These are phyloP conservation scores for Cordyceps fumosorosea DNA, from an alignment of 2,329 filamentous ascomycete species.

Conservation along the genomic window DNA sequence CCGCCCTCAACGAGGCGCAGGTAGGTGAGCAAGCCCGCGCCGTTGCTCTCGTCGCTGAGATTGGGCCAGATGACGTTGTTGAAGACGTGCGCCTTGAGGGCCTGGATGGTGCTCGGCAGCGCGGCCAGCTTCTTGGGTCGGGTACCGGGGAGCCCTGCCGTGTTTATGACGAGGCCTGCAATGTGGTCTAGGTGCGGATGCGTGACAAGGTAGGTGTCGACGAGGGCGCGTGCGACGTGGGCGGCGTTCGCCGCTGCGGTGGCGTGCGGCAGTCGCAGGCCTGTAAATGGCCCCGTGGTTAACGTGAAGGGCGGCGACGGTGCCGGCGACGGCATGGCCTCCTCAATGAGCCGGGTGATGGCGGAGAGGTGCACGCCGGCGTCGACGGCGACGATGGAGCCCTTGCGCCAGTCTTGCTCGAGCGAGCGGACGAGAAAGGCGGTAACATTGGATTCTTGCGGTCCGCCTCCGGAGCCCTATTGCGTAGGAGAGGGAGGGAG, in stretches of 20 bases:
- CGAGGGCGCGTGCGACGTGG: conserved; percentile 68
- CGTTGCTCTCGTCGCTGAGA: conserved; percentile 89
- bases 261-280: conserved; percentile 61
- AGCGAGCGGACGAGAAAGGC: conserved; percentile 82
- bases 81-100: conserved; percentile 91
- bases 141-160: conserved; percentile 72
- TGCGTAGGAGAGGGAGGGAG: background rate
- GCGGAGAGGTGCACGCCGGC: conserved; percentile 83
- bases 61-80: conserved; percentile 99
- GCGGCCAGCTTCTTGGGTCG: conserved; percentile 82
- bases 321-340: conserved; percentile 34
- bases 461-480: conserved; percentile 84
- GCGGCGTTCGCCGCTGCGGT: conserved; percentile 71
- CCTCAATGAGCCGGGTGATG: conserved; percentile 71
- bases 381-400: conserved; percentile 86
- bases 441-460: conserved; percentile 82
- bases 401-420: conserved; percentile 69
- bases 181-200: conserved; percentile 97
- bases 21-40: conserved; percentile 86
- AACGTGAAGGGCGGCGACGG: conserved; percentile 44
- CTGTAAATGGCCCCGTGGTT: conserved; percentile 69
- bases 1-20: conserved; percentile 83
- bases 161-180: conserved; percentile 87
- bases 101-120: conserved; percentile 80
- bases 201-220: conserved; percentile 87